phyloP scores from a whole-genome alignment of 352 stramenopile species.

The Phytopythium mirpurense region DNA sequence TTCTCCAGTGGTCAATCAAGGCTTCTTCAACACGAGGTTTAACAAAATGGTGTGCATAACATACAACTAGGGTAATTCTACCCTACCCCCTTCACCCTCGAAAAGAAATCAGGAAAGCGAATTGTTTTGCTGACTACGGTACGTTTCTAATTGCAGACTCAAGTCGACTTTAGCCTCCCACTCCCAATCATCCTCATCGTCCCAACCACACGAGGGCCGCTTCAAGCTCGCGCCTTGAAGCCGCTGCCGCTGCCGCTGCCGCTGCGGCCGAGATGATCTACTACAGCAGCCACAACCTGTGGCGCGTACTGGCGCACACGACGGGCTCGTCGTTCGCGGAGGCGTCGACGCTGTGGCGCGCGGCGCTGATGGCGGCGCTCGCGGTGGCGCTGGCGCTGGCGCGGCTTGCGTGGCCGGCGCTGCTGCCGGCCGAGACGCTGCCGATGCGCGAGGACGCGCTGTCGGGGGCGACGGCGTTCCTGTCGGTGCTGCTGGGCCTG shows the following conservation, averaged over 20 bases:
- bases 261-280: slow-evolving; percentile 27
- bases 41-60: too few relatives aligned
- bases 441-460: slow-evolving; percentile 28
- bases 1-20: too few relatives aligned
- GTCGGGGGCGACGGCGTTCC: slow-evolving; percentile 23
- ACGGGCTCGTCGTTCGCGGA: slow-evolving; percentile 29
- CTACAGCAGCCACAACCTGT: slow-evolving; percentile 35
- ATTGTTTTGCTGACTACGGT: background rate
- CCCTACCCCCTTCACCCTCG: background rate
- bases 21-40: too few relatives aligned
- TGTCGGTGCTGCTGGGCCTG: slow-evolving; percentile 37
- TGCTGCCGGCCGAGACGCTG: slow-evolving; percentile 15
- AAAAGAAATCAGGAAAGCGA: background rate
- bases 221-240: background rate
- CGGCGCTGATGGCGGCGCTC: slow-evolving; percentile 14
- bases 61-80: background rate
- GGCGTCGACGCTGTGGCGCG: slow-evolving; percentile 20
- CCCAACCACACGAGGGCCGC: too few relatives aligned
- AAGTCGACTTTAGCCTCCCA: too few relatives aligned
- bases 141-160: too few relatives aligned
- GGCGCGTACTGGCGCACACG: slow-evolving; percentile 26
- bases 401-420: slow-evolving; percentile 15
- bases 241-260: background rate
- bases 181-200: too few relatives aligned
- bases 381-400: slow-evolving; percentile 18